These are phyloP conservation scores for Limonium bicolor DNA, from an alignment of 148 eudicot species.

Conservation along the genomic window DNA sequence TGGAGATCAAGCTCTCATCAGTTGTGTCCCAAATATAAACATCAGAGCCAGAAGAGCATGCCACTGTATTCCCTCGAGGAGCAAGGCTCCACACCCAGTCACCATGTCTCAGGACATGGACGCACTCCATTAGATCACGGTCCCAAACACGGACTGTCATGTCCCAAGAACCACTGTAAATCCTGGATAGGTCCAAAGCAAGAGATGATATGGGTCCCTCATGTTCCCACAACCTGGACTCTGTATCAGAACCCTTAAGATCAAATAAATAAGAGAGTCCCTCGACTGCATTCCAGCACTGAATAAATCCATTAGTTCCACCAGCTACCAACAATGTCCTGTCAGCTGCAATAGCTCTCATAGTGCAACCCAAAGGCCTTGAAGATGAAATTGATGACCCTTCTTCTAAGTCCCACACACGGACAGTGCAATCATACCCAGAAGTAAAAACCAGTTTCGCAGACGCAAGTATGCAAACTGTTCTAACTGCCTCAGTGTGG, in stretches of 20 bases:
- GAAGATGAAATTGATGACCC: slow-evolving; percentile 68
- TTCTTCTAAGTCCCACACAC: slow-evolving; percentile 92
- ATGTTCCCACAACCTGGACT: slow-evolving; percentile 81
- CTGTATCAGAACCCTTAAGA: slow-evolving; percentile 36
- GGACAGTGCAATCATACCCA: slow-evolving; percentile 71
- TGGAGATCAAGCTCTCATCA: slow-evolving; percentile 23
- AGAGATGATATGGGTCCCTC: slow-evolving; percentile 74
- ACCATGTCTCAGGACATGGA: slow-evolving; percentile 57
- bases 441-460: slow-evolving; percentile 70
- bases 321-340: slow-evolving; percentile 62
- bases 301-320: slow-evolving; percentile 82
- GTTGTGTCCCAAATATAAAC: slow-evolving; percentile 65
- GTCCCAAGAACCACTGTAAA: slow-evolving; percentile 97
- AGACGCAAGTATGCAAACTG: slow-evolving; percentile 62
- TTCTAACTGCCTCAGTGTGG: slow-evolving; percentile 60
- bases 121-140: slow-evolving; percentile 43
- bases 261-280: slow-evolving; percentile 58
- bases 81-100: slow-evolving; percentile 89
- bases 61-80: slow-evolving; percentile 65
- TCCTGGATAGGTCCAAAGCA: slow-evolving; percentile 53
- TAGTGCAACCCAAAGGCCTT: slow-evolving; percentile 68
- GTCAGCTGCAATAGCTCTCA: slow-evolving; percentile 84
- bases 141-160: slow-evolving; percentile 92
- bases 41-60: slow-evolving; percentile 67
- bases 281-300: slow-evolving; percentile 81